Evolutionary conservation across 2,329 filamentous ascomycete species (phyloP), one percentile per base, ranked within the genome.

Genomic region (Rhynchosporium agropyri): DNA sequence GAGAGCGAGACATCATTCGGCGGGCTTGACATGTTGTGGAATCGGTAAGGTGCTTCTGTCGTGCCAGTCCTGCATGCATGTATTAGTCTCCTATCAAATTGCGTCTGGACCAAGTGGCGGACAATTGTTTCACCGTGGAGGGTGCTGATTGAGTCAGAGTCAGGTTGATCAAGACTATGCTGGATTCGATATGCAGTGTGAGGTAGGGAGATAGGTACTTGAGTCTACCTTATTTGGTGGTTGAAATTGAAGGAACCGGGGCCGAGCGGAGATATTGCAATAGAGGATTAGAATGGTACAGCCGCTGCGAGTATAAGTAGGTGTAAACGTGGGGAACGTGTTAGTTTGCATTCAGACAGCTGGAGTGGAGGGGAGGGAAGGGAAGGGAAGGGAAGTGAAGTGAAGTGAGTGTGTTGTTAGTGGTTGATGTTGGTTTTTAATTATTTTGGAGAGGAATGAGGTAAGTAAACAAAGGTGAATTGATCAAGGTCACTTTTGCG

Each of bases 1-100:
- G 69, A 69, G 15, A 73, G 58, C 38, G 55, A 45, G 3, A 42
- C 55, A 4, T 42, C 61, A 46, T 66, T 48, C 4, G 61, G 60
- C 10, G 62, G 54, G 10, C 48, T 58, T 13, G 50, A 58, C 62
- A 65, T 65, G 13, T 28, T 61, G 57, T 26, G 9, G 9, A 20
- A 43, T 12, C 40, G 20, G 58, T 5, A 29, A 26, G 46, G 20
- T 7, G 40, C 3, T 43, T 28, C 15, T 53, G 31, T 43, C 26
- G 29, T 26, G n/a, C 51, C 33, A 31, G 53, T 43, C n/a, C 56
- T 60, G 40, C 42, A 31, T 43, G 38, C 33, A 5, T 36, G 33
- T 5, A 36, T 63, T 43, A 56, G 49, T 60, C 43, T 60, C 29
- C 29, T 43, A 48, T 28, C 50, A 13, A 36, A 9, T 5, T 36